Percentiles rank a stretch among this genome's conserved stretches.
Evolutionary conservation across 257 asterid species (phyloP).

Genomic region (Prunella vulgaris): DNA sequence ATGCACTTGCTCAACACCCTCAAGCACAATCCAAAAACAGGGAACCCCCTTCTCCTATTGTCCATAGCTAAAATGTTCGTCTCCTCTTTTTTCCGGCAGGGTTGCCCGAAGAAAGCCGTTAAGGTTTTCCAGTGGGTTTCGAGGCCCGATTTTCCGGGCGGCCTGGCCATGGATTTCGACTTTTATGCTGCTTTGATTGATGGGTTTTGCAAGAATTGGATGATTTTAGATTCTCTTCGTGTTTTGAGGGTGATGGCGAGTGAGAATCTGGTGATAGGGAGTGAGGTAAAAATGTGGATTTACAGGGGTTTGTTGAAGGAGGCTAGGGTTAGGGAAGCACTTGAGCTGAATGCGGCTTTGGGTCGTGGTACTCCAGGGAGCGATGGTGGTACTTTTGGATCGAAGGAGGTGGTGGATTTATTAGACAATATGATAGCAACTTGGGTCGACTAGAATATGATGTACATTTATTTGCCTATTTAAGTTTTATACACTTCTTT

Average conservation of each 20-base stretch:
- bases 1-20: constrained; percentile 59
- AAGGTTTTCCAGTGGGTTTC: constrained; percentile 50
- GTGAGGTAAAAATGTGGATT: constrained; percentile 28
- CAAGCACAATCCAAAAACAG: constrained; percentile 31
- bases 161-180: constrained; percentile 20
- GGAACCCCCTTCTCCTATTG: constrained; percentile 18
- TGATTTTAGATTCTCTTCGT: constrained; percentile 41
- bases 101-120: constrained; percentile 36
- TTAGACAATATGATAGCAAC: constrained; percentile 39
- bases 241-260: constrained; percentile 46
- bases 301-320: constrained; percentile 52
- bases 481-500: not conserved
- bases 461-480: not conserved
- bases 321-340: constrained; percentile 57
- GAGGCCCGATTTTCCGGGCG: constrained; percentile 42
- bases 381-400: constrained; percentile 18
- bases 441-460: constrained; percentile 39
- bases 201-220: constrained; percentile 41
- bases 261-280: constrained; percentile 32
- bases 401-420: constrained; percentile 27
- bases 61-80: constrained; percentile 33
- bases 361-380: constrained; percentile 21
- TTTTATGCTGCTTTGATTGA: constrained; percentile 33
- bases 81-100: constrained; percentile 29
- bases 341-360: constrained; percentile 39